Conservation (phyloP, 1,139 yeast genomes). For the Hyphopichia wangnamkhiaoensis region DNA sequence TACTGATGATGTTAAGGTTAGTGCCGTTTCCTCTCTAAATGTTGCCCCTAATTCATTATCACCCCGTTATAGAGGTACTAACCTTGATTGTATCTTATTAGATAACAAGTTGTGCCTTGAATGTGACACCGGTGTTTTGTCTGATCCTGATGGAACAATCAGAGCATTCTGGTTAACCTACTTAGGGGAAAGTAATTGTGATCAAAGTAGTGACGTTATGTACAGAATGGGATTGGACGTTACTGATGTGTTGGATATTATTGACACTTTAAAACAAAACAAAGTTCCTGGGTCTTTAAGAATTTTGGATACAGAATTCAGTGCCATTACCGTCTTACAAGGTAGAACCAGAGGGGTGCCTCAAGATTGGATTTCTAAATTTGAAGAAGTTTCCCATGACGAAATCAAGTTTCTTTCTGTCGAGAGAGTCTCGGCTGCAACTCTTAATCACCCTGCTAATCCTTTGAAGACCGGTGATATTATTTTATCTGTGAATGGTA, state of each 20-base stretch:
- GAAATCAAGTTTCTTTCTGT: conserved; percentile 75
- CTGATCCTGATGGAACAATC: conserved; percentile 76
- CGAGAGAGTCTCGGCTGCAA: conserved; percentile 63
- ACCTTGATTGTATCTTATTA: conserved; percentile 72
- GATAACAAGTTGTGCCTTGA: conserved; percentile 74
- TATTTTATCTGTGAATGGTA: conserved; percentile 66
- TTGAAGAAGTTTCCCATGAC: conserved; percentile 61
- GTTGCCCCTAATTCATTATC: conserved; percentile 67
- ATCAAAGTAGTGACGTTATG: conserved; percentile 54
- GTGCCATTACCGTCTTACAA: conserved; percentile 65
- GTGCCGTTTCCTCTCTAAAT: conserved; percentile 73
- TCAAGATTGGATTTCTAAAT: conserved; percentile 72
- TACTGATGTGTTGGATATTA: conserved; percentile 60
- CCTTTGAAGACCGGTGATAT: conserved; percentile 67
- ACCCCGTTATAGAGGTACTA: conserved; percentile 86
- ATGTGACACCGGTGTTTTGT: conserved; percentile 78
- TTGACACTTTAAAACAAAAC: conserved; percentile 54
- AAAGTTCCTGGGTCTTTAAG: conserved; percentile 56
- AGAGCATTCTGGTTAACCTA: conserved; percentile 85
- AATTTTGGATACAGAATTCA: conserved; percentile 78
- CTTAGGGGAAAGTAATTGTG: conserved; percentile 61
- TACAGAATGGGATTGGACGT: conserved; percentile 83
- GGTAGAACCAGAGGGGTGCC: conserved; percentile 87
- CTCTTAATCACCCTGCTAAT: conserved; percentile 21
- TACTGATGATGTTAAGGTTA: conserved; percentile 73